Conservation (phyloP, 257 asterid genomes). For the Orobanche coerulescens region DNA sequence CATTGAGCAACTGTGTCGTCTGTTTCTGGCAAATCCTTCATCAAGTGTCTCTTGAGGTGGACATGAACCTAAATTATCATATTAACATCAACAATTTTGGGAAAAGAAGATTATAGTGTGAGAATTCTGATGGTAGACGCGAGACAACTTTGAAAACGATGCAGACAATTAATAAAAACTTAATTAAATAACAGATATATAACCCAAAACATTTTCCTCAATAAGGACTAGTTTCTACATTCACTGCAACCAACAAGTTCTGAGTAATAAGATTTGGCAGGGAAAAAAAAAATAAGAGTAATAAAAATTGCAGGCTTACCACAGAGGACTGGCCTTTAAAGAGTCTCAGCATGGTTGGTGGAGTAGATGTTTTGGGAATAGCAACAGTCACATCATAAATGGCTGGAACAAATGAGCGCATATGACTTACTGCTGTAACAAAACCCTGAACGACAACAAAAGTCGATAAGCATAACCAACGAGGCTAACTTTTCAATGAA, state of each 20-base stretch:
- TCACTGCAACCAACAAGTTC: conserved; percentile 1
- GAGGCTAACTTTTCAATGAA: neutral
- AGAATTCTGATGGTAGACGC: neutral
- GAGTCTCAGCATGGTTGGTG: conserved; percentile 87
- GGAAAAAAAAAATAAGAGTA: neutral
- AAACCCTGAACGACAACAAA: conserved; percentile 60
- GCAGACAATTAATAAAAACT: neutral
- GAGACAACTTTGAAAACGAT: neutral
- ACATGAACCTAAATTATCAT: conserved; percentile 61
- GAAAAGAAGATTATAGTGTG: neutral
- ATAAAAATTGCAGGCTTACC: conserved; percentile 42
- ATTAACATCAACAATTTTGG: neutral
- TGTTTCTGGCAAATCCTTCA: conserved; percentile 79
- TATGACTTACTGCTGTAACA: conserved; percentile 77
- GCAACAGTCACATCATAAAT: conserved; percentile 84
- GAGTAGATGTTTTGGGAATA: conserved; percentile 72
- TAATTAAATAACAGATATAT: neutral
- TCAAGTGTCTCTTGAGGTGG: conserved; percentile 68
- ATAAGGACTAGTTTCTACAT: neutral
- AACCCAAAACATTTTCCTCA: neutral
- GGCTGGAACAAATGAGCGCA: conserved; percentile 93
- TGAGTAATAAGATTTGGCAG: neutral
- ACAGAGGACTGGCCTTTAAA: conserved; percentile 83
- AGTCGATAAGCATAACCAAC: neutral
- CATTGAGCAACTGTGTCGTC: conserved; percentile 83